Evolutionary conservation across 129 eudicot species (phyloP).

Genomic region (Pulicaria dysenterica): DNA sequence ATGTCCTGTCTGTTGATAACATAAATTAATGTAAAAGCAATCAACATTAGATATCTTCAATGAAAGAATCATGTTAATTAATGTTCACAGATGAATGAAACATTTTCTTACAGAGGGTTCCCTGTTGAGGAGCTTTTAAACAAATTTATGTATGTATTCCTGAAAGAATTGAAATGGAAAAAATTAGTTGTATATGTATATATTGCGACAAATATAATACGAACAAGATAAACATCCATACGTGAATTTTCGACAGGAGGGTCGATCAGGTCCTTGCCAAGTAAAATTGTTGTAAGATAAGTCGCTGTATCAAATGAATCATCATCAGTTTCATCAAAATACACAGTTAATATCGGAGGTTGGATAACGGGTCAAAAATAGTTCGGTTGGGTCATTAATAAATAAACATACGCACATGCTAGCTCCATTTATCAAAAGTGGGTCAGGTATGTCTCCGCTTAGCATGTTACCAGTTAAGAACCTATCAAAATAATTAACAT

Average conservation of each 20-base stretch:
- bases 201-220: background rate
- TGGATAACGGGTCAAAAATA: background rate
- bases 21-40: background rate
- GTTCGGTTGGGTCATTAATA: background rate
- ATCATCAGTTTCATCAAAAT: background rate
- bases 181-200: background rate
- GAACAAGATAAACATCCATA: conserved; percentile 35
- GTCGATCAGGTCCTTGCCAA: conserved; percentile 69
- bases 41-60: conserved; percentile 15
- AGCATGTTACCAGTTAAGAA: conserved; percentile 71
- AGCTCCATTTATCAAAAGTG: conserved; percentile 64
- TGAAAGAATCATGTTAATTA: too few relatives aligned
- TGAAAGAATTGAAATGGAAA: conserved; percentile 26
- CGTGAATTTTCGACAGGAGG: conserved; percentile 55
- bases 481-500: conserved; percentile 38
- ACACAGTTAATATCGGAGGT: background rate
- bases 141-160: conserved; percentile 67
- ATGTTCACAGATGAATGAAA: background rate
- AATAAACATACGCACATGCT: conserved; percentile 65
- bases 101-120: conserved; percentile 49
- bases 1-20: conserved; percentile 52
- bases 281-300: conserved; percentile 80
- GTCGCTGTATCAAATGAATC: conserved; percentile 55
- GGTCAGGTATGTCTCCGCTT: conserved; percentile 63
- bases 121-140: conserved; percentile 58